A percentile compares a stretch with the other conserved stretches of the same genome.
phyloP scores from a whole-genome alignment of 352 stramenopile genomes.

The Pythium pyrilobum region DNA sequence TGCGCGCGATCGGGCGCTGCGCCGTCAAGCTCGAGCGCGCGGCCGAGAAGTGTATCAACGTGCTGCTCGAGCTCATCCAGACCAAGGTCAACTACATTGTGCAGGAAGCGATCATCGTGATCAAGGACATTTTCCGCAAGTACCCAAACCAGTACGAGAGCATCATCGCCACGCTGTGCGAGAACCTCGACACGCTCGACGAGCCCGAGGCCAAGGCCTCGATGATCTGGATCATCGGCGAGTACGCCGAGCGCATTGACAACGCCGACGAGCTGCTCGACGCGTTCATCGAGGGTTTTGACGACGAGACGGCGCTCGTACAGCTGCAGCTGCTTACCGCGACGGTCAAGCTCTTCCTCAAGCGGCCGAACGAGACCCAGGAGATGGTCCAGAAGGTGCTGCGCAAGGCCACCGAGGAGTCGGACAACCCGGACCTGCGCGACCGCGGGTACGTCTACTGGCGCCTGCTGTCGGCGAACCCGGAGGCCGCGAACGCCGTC shows the following conservation, averaged over 20 bases:
- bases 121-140: constrained; percentile 99
- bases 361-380: constrained; percentile 90
- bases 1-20: constrained; percentile 96
- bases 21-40: constrained; percentile 98
- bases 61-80: constrained; percentile 98
- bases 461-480: constrained; percentile 97
- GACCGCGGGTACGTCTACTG: constrained; percentile 99
- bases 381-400: constrained; percentile 98
- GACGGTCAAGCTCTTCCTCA: constrained; percentile 99
- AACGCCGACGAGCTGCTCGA: constrained; percentile 99
- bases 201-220: constrained; percentile 98
- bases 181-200: constrained; percentile 99
- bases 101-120: constrained; percentile 99
- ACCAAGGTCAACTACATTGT: constrained; percentile 99
- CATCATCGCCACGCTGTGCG: constrained; percentile 98
- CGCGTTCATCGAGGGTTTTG: constrained; percentile 98
- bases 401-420: constrained; percentile 97
- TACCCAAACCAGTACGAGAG: constrained; percentile 99
- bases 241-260: constrained; percentile 99
- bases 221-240: constrained; percentile 99
- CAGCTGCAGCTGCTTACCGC: constrained; percentile 98
- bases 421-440: constrained; percentile 97
- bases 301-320: constrained; percentile 95
- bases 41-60: constrained; percentile 98
- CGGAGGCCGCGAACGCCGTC: constrained; percentile 96